These are phyloP conservation scores for Myxozyma vanderwaltii DNA, from an alignment of 805 yeast genomes.

Conservation along the genomic window DNA sequence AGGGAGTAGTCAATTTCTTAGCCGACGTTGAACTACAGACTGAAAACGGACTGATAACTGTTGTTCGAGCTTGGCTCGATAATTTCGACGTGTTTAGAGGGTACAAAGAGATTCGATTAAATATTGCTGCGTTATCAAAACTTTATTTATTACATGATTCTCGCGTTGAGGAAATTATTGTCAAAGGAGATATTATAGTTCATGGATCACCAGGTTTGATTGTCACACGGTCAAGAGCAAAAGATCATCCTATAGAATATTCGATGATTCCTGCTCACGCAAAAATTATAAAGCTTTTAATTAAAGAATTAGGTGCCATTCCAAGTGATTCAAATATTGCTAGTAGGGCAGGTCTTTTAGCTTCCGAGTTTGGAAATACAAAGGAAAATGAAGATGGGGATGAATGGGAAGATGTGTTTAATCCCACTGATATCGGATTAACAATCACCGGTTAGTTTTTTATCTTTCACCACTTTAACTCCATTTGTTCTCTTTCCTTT, in stretches of 20 bases:
- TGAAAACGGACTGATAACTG: slow-evolving; percentile 52
- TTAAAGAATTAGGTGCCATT: slow-evolving; percentile 70
- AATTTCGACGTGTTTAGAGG: slow-evolving; percentile 83
- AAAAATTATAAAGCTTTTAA: slow-evolving; percentile 71
- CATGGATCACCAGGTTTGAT: slow-evolving; percentile 64
- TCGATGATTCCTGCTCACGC: slow-evolving; percentile 67
- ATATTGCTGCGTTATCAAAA: slow-evolving; percentile 69
- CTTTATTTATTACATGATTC: slow-evolving; percentile 62
- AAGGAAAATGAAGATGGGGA: slow-evolving; percentile 44
- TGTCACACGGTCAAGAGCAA: slow-evolving; percentile 83
- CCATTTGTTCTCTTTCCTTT: slow-evolving; percentile 6
- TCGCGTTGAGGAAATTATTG: slow-evolving; percentile 54
- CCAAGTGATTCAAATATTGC: slow-evolving; percentile 52
- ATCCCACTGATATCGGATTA: slow-evolving; percentile 38
- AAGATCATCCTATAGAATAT: slow-evolving; percentile 56
- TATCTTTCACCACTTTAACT: not conserved
- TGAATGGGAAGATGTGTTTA: slow-evolving; percentile 45
- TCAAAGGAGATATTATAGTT: slow-evolving; percentile 73
- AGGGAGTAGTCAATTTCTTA: slow-evolving; percentile 65
- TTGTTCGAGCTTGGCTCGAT: slow-evolving; percentile 79
- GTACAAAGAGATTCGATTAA: slow-evolving; percentile 64
- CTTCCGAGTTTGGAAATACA: slow-evolving; percentile 14
- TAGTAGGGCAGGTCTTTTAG: slow-evolving; percentile 40
- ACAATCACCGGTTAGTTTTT: slow-evolving; percentile 23
- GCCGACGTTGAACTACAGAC: slow-evolving; percentile 37